Conservation (phyloP, 2,329 filamentous ascomycete species). For the Macrophomina tecta region DNA sequence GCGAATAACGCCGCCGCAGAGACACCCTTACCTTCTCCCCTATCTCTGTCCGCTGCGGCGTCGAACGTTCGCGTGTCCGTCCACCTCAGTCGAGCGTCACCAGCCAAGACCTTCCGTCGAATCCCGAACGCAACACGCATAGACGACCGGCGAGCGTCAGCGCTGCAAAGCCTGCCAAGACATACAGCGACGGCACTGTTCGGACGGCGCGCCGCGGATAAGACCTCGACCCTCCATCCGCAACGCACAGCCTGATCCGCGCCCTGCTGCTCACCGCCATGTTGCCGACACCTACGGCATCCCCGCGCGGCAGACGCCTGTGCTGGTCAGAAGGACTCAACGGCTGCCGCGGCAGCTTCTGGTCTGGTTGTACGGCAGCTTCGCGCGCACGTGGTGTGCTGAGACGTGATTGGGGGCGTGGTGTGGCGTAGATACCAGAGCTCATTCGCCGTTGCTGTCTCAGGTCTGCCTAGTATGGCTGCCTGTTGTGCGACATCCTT, state of each 20-base stretch:
- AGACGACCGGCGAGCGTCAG: neutral
- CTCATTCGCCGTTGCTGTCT: too few species aligned
- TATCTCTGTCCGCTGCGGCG: neutral
- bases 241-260: too few species aligned
- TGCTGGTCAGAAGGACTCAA: too few species aligned
- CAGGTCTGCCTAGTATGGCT: too few species aligned
- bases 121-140: neutral
- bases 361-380: too few species aligned
- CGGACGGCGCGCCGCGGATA: too few species aligned
- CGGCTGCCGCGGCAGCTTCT: too few species aligned
- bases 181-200: neutral
- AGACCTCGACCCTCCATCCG: too few species aligned
- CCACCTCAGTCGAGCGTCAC: constrained; percentile 1
- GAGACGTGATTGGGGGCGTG: too few species aligned
- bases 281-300: neutral
- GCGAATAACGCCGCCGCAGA: neutral
- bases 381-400: too few species aligned
- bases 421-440: neutral
- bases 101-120: neutral
- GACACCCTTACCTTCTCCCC: neutral
- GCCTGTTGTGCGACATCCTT: neutral
- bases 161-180: neutral
- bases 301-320: neutral
- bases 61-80: neutral
- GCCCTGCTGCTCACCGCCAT: neutral